A percentile compares a stretch with the other conserved stretches of the same genome.
These are phyloP conservation scores for Saccharomycopsis guyanensis DNA, from an alignment of 805 yeast genomes.

Conservation along the genomic window DNA sequence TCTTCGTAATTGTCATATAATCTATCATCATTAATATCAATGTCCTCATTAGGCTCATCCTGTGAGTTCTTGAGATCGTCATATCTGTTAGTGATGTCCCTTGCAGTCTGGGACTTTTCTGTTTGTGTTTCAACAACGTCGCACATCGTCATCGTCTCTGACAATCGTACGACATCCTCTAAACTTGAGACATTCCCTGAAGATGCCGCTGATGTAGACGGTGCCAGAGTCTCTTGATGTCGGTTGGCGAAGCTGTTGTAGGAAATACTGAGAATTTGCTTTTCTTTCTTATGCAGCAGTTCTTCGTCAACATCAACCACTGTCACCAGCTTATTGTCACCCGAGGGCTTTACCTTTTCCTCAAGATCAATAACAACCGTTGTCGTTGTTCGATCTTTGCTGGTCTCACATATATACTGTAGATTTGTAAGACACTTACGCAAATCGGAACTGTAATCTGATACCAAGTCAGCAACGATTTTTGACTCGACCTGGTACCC, in stretches of 20 bases:
- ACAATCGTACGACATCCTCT: neutral
- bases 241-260: neutral
- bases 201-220: neutral
- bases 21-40: neutral
- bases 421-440: constrained; percentile 39
- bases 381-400: too few species aligned
- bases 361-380: neutral
- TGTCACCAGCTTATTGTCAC: too few species aligned
- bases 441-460: constrained; percentile 33
- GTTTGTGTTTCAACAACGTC: neutral
- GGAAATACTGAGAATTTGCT: neutral
- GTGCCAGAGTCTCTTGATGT: neutral
- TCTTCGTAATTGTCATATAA: neutral
- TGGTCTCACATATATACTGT: constrained; percentile 31
- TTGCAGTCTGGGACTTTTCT: neutral
- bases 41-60: neutral
- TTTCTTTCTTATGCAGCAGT: too few species aligned
- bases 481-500: constrained; percentile 30
- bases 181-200: neutral
- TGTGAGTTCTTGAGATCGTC: neutral
- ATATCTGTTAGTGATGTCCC: neutral
- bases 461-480: constrained; percentile 27
- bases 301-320: too few species aligned
- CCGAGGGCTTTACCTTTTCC: too few species aligned
- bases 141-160: neutral